Conservation (phyloP, 345 rosid species). For the Citrus hindsii region DNA sequence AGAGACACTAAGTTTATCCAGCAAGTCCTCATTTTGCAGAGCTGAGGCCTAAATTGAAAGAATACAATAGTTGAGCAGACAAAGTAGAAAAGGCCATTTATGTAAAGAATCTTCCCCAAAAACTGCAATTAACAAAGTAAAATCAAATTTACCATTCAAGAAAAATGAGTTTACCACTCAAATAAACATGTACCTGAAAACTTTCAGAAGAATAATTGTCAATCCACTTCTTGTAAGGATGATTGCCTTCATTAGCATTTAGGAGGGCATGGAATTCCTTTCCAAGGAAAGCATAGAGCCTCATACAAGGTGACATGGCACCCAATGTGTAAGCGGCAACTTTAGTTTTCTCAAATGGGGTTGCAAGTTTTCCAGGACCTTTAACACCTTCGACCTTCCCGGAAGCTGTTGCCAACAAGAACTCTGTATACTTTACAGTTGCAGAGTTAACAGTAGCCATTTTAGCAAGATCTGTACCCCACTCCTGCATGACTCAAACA, state of each 20-base stretch:
- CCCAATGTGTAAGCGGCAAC: slow-evolving; percentile 96
- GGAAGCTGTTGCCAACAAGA: slow-evolving; percentile 90
- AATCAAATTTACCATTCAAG: slow-evolving; percentile 13
- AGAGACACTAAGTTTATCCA: slow-evolving; percentile 86
- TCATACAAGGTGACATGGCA: slow-evolving; percentile 98
- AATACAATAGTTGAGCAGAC: slow-evolving; percentile 33
- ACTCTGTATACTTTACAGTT: slow-evolving; percentile 74
- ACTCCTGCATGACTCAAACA: slow-evolving; percentile 60
- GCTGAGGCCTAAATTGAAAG: slow-evolving; percentile 68
- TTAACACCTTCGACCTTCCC: slow-evolving; percentile 92
- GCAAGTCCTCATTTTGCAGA: slow-evolving; percentile 88
- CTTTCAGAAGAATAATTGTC: slow-evolving; percentile 65
- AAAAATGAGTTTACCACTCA: slow-evolving; percentile 7
- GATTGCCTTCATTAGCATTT: slow-evolving; percentile 42
- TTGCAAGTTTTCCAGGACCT: slow-evolving; percentile 89
- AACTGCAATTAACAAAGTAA: slow-evolving; percentile 13
- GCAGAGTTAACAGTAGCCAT: slow-evolving; percentile 58
- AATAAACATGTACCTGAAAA: slow-evolving; percentile 58
- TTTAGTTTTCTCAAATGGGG: slow-evolving; percentile 96
- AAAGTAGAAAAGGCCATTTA: slow-evolving; percentile 24
- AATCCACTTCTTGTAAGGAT: slow-evolving; percentile 90
- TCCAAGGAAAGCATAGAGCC: slow-evolving; percentile 79
- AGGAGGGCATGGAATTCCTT: slow-evolving; percentile 60
- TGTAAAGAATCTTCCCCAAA: slow-evolving; percentile 20
- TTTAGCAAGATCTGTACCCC: slow-evolving; percentile 59